A percentile compares a stretch with the other conserved stretches of the same genome.
Evolutionary conservation across 805 yeast species (phyloP).

Genomic region (Ogataea minuta): DNA sequence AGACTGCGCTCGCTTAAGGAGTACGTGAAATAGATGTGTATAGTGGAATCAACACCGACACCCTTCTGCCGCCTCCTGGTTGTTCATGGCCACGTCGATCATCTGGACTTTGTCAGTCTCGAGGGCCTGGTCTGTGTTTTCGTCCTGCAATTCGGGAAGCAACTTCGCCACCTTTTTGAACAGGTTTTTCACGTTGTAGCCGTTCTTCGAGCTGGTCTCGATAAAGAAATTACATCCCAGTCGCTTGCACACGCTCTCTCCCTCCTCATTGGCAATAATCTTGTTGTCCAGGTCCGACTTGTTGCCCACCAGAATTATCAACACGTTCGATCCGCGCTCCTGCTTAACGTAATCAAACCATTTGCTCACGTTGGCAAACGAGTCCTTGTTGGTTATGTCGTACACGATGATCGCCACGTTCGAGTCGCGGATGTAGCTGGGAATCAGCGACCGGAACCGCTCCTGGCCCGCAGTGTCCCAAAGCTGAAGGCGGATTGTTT

Average conservation of each 20-base stretch:
- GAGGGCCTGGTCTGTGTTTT: conserved; percentile 26
- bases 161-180: conserved; percentile 90
- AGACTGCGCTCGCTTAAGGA: conserved; percentile 69
- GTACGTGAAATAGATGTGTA: conserved; percentile 39
- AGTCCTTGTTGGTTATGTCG: conserved; percentile 83
- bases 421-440: conserved; percentile 92
- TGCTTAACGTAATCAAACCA: conserved; percentile 95
- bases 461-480: conserved; percentile 99
- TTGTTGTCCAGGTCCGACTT: conserved; percentile 84
- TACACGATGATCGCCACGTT: conserved; percentile 97
- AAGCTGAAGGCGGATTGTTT: conserved; percentile 88
- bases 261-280: conserved; percentile 81
- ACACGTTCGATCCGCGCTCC: conserved; percentile 87
- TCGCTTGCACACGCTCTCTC: conserved; percentile 69
- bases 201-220: conserved; percentile 94
- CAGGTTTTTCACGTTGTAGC: conserved; percentile 85
- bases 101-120: conserved; percentile 36
- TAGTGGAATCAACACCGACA: conserved; percentile 38
- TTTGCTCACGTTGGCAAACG: conserved; percentile 78
- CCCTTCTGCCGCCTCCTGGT: conserved; percentile 32
- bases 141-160: conserved; percentile 69
- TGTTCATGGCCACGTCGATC: conserved; percentile 42
- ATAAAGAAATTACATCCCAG: conserved; percentile 77
- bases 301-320: conserved; percentile 88
- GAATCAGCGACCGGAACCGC: conserved; percentile 89